Conservation (phyloP, 2,329 filamentous ascomycete genomes). For the Venturiaceae sp. region DNA sequence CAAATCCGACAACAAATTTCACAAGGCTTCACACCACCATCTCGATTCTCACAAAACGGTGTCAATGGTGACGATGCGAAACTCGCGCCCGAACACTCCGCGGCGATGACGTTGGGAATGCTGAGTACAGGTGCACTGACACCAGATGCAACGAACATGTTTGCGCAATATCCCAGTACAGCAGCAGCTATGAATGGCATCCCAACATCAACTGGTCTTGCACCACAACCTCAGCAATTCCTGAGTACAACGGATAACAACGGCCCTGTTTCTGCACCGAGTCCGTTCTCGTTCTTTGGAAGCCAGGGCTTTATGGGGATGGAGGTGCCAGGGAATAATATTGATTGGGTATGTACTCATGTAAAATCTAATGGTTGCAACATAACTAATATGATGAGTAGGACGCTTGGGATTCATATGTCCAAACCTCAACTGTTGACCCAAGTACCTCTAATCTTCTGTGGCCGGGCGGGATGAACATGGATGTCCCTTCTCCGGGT, state of each 20-base stretch:
- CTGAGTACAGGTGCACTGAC: slow-evolving; percentile 53
- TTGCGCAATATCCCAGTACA: slow-evolving; percentile 18
- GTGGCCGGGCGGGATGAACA: not conserved
- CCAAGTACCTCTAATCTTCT: not conserved
- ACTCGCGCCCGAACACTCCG: slow-evolving; percentile 48
- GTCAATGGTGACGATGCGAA: slow-evolving; percentile 41
- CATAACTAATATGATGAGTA: slow-evolving; percentile 19
- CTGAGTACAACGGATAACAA: slow-evolving; percentile 16
- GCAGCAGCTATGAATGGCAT: not conserved
- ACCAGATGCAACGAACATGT: slow-evolving; percentile 31
- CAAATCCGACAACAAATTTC: slow-evolving; percentile 13
- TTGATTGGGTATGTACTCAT: slow-evolving; percentile 50
- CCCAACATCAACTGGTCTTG: not conserved
- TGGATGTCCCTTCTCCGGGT: not conserved
- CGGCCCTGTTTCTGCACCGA: slow-evolving; percentile 34
- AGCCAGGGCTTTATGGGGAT: slow-evolving; percentile 40
- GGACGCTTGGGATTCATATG: slow-evolving; percentile 62
- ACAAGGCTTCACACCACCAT: slow-evolving; percentile 19
- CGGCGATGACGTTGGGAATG: slow-evolving; percentile 62
- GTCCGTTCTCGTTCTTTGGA: slow-evolving; percentile 45
- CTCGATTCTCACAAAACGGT: slow-evolving; percentile 12
- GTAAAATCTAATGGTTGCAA: slow-evolving; percentile 9
- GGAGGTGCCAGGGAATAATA: slow-evolving; percentile 42
- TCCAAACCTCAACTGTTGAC: slow-evolving; percentile 31
- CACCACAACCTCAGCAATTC: slow-evolving; percentile 15